Percentiles rank a stretch among this genome's conserved stretches.
These are phyloP conservation scores for Rhizophagus sp. DNA, from an alignment of 192 early-diverging fungal genomes.

Conservation along the genomic window DNA sequence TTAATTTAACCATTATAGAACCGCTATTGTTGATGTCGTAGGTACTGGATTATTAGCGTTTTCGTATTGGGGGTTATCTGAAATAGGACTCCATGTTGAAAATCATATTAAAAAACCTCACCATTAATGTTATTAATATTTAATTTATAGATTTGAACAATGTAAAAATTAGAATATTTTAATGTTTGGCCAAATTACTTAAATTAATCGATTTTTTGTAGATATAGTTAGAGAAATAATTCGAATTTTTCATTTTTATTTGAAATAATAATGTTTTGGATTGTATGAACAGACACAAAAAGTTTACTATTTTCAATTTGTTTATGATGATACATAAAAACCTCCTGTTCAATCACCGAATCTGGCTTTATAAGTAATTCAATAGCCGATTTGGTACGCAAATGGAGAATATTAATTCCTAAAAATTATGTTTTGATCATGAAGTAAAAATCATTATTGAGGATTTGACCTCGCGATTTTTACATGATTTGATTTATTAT, in stretches of 20 bases:
- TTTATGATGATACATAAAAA: neutral
- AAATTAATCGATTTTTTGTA: neutral
- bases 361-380: neutral
- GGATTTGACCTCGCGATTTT: slow-evolving; percentile 11
- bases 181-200: neutral
- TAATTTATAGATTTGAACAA: neutral
- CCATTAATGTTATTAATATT: neutral
- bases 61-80: slow-evolving; percentile 21
- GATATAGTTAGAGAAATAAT: neutral
- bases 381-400: slow-evolving; percentile 28
- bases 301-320: too few relatives aligned
- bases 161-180: neutral
- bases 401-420: slow-evolving; percentile 26
- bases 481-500: neutral
- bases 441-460: neutral
- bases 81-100: neutral
- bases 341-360: slow-evolving; percentile 29
- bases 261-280: neutral
- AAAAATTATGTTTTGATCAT: neutral
- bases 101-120: neutral
- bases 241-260: too few relatives aligned
- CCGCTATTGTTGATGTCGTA: slow-evolving; percentile 69
- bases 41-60: slow-evolving; percentile 62
- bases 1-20: slow-evolving; percentile 48
- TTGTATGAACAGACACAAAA: too few relatives aligned